Conservation (phyloP, 2,329 filamentous ascomycete genomes). For the Penicillium occitanis region DNA sequence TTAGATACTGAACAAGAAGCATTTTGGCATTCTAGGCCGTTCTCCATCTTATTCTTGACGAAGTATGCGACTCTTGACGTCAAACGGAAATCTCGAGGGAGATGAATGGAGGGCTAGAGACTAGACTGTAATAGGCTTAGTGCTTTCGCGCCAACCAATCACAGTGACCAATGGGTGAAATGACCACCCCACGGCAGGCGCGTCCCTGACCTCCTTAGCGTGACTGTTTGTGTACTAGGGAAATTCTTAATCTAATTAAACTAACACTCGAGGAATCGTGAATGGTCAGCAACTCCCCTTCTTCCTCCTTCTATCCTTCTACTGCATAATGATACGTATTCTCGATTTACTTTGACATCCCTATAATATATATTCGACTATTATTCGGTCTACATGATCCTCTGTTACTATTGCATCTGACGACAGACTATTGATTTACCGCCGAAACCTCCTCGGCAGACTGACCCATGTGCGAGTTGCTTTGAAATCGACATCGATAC, state of each 20-base stretch:
- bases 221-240: conserved; percentile 8
- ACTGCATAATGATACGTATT: background rate
- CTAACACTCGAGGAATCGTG: background rate
- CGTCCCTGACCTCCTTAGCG: background rate
- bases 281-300: background rate
- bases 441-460: conserved; percentile 13
- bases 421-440: background rate
- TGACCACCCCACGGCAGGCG: background rate
- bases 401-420: background rate
- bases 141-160: background rate
- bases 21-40: background rate
- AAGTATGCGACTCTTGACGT: background rate
- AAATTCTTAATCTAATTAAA: conserved; percentile 11
- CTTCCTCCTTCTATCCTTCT: background rate
- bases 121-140: background rate
- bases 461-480: conserved; percentile 2
- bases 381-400: background rate
- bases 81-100: background rate
- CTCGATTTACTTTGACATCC: background rate
- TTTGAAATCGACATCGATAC: conserved; percentile 6
- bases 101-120: background rate
- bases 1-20: background rate
- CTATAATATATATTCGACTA: background rate
- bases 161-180: background rate
- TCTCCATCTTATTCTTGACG: background rate